Conservation (phyloP, 345 rosid genomes). For the Gossypium turneri region DNA sequence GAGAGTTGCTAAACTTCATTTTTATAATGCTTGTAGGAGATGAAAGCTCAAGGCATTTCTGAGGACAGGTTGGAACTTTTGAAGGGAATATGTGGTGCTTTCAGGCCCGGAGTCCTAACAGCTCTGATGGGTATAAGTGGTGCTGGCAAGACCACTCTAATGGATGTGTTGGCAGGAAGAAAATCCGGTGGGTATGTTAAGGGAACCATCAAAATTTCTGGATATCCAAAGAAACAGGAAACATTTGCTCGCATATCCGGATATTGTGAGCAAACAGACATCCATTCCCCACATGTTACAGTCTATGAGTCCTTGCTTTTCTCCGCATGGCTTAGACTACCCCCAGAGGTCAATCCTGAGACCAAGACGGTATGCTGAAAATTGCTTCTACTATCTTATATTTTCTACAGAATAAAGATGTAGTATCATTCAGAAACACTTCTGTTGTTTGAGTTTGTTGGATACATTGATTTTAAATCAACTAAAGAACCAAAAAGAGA, state of each 20-base stretch:
- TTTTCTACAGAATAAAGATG: no score
- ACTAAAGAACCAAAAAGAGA: no score
- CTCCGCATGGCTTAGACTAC: slow-evolving; percentile 65
- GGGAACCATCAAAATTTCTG: slow-evolving; percentile 52
- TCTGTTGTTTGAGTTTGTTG: no score
- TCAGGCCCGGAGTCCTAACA: slow-evolving; percentile 63
- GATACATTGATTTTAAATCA: no score
- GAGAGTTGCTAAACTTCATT: background rate
- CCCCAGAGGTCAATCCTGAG: slow-evolving; percentile 50
- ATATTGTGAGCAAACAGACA: slow-evolving; percentile 68
- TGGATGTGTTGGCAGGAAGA: slow-evolving; percentile 75
- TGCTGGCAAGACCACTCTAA: slow-evolving; percentile 67
- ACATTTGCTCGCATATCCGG: slow-evolving; percentile 65
- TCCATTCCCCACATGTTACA: slow-evolving; percentile 69
- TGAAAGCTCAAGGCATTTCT: slow-evolving; percentile 47
- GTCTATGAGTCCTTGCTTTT: slow-evolving; percentile 54
- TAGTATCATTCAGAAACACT: no score
- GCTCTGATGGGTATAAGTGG: slow-evolving; percentile 74
- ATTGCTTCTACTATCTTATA: background rate
- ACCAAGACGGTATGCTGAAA: slow-evolving; percentile 44
- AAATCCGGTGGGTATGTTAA: slow-evolving; percentile 62
- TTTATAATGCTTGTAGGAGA: slow-evolving; percentile 37
- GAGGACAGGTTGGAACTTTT: slow-evolving; percentile 50
- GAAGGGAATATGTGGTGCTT: slow-evolving; percentile 60
- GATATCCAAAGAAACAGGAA: slow-evolving; percentile 61